phyloP scores from a whole-genome alignment of 2,329 filamentous ascomycete species.

The Ceratocystis harringtonii region DNA sequence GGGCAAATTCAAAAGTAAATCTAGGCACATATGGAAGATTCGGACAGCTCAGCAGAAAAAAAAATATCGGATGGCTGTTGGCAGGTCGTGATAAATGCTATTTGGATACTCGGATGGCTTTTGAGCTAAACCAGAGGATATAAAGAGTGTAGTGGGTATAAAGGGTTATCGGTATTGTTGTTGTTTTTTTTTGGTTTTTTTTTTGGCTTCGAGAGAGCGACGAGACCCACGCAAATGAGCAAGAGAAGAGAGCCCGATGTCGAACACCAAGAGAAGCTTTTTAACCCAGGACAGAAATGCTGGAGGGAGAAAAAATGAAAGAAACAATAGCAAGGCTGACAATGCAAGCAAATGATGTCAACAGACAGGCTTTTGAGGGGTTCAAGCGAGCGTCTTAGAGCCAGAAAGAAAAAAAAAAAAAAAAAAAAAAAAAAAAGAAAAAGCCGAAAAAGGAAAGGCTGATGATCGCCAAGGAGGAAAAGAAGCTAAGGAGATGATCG shows the following conservation, averaged over 20 bases:
- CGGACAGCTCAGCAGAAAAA: background rate
- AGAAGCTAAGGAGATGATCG: background rate
- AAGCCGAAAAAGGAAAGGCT: background rate
- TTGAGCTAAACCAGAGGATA: background rate
- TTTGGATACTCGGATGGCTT: background rate
- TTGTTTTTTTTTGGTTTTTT: background rate
- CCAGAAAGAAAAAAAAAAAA: background rate
- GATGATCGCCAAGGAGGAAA: background rate
- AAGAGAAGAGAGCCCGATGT: background rate
- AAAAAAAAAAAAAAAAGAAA: background rate
- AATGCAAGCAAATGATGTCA: constrained; percentile 1
- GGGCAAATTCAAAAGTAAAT: background rate
- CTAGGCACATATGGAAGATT: background rate
- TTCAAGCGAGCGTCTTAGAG: background rate
- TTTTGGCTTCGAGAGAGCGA: background rate
- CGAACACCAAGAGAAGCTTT: background rate
- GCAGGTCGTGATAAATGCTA: background rate
- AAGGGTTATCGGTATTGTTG: background rate
- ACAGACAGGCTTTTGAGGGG: background rate
- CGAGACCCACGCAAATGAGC: background rate
- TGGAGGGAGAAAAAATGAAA: background rate
- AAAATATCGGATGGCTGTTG: background rate
- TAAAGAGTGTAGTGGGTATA: background rate
- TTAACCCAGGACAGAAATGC: background rate
- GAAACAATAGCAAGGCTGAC: background rate